Conservation (phyloP, 345 rosid species). For the Murraya koenigii region DNA sequence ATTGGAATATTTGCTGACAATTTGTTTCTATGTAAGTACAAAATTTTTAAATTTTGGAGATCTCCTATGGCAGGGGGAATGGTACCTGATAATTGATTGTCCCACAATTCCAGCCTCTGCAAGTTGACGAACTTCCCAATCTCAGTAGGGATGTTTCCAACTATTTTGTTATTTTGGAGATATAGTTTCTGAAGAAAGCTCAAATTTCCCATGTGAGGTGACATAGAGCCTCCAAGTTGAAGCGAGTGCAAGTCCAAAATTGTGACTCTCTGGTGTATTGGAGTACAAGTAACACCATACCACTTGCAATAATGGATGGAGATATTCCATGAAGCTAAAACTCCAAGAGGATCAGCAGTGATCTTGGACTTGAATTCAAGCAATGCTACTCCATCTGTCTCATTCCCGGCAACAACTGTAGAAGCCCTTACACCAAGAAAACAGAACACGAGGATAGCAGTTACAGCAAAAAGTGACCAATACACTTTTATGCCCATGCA, state of each 20-base stretch:
- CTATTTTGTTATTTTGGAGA: slow-evolving; percentile 26
- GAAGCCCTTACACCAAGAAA: too few species aligned
- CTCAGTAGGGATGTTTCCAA: slow-evolving; percentile 15
- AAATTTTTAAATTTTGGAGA: neutral
- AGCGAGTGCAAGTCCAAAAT: slow-evolving; percentile 23
- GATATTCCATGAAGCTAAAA: slow-evolving; percentile 25
- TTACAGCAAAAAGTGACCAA: too few species aligned
- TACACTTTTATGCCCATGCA: too few species aligned
- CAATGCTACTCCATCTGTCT: slow-evolving; percentile 22
- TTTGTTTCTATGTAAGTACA: slow-evolving; percentile 2
- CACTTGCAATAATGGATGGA: slow-evolving; percentile 22
- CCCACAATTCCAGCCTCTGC: neutral
- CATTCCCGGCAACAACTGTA: too few species aligned
- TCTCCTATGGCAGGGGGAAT: slow-evolving; percentile 7
- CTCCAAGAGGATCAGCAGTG: slow-evolving; percentile 13
- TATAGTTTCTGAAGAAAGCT: slow-evolving; percentile 25
- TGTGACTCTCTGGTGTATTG: slow-evolving; percentile 17
- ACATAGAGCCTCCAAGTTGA: slow-evolving; percentile 16
- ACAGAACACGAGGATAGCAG: too few species aligned
- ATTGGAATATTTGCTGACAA: slow-evolving; percentile 17
- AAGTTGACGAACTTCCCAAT: neutral
- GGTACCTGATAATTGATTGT: neutral
- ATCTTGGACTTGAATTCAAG: neutral
- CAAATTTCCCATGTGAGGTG: slow-evolving; percentile 35
- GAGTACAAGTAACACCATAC: slow-evolving; percentile 25